Base-by-base conservation (phyloP, 164 flowering plant species). In the Stephania japonica region DNA sequence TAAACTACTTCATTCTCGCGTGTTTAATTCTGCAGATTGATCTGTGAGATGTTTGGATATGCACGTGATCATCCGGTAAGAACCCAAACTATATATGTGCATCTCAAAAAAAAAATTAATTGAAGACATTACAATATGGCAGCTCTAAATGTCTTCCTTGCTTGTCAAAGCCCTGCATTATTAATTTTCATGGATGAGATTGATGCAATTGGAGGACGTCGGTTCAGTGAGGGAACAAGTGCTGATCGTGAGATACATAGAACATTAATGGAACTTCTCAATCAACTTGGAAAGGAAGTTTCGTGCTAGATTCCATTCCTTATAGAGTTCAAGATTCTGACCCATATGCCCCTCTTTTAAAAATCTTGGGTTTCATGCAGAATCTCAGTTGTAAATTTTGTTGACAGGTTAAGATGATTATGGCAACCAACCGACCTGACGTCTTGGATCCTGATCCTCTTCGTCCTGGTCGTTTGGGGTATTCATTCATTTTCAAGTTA, bases 121-220 rank as follows among this genome's bases (percentile, higher is more conserved):
- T n/a, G n/a, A n/a, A n/a, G n/a, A n/a, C n/a, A n/a, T n/a, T n/a
- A n/a, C n/a, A n/a, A n/a, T n/a, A n/a, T n/a, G n/a, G n/a, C n/a
- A n/a, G n/a, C n/a, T n/a, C n/a, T n/a, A n/a, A 14, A 72, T 41
- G 7, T 68, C 13, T 68, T 24, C 23, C 50, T 67, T 56, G 19
- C 16, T 25, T 47, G 80, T 24, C 77, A 25, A 12, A 89, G 94
- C 97, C 94, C 9, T 91, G 97, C 86, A 91, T 91, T 76, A 91
- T n/a, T n/a, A n/a, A n/a, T 91, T 50, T 92, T 92, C 74, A 92
- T 92, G 96, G 97, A 90, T 82, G 97, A 92, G 79, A 92, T 92
- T 73, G 97, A 92, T 85, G 94, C 94, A 42, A 89, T 92, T 77
- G 97, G 97, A 61, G 96, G 96, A 7, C 92, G 96, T 66, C 92